phyloP scores from a whole-genome alignment of 2,329 filamentous ascomycete species.

The Cercospora sp. region DNA sequence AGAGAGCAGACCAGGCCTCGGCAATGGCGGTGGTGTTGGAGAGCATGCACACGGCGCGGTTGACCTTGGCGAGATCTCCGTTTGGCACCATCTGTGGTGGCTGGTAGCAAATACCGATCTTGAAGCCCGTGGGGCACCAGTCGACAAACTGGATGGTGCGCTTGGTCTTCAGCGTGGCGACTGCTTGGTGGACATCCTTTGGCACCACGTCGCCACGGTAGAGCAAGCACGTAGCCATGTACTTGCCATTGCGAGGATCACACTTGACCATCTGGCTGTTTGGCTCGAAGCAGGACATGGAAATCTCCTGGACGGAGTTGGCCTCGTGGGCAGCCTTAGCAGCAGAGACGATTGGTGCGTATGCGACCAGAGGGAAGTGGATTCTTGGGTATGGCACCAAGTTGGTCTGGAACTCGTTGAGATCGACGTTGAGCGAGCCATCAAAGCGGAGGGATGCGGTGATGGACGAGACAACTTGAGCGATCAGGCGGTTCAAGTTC shows the following conservation, averaged over 20 bases:
- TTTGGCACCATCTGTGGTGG: slow-evolving; percentile 93
- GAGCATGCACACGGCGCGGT: slow-evolving; percentile 98
- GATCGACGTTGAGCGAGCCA: slow-evolving; percentile 96
- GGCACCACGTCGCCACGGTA: slow-evolving; percentile 98
- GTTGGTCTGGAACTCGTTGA: slow-evolving; percentile 99
- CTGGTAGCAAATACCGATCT: slow-evolving; percentile 99
- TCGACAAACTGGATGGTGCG: slow-evolving; percentile 98
- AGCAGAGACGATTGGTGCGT: slow-evolving; percentile 89
- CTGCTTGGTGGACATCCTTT: slow-evolving; percentile 89
- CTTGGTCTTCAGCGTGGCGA: slow-evolving; percentile 98
- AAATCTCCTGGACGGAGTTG: slow-evolving; percentile 98
- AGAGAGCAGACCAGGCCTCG: slow-evolving; percentile 95
- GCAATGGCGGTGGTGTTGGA: slow-evolving; percentile 98
- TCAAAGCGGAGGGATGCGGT: slow-evolving; percentile 98
- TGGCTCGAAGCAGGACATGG: slow-evolving; percentile 98
- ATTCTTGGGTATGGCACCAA: slow-evolving; percentile 98
- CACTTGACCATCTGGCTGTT: slow-evolving; percentile 99
- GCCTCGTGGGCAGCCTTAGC: slow-evolving; percentile 96
- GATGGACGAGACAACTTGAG: slow-evolving; percentile 98
- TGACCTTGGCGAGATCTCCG: slow-evolving; percentile 95
- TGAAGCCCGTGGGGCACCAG: slow-evolving; percentile 99
- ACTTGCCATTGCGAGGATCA: slow-evolving; percentile 97
- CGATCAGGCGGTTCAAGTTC: slow-evolving; percentile 98
- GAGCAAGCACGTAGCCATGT: slow-evolving; percentile 98
- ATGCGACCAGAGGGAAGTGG: slow-evolving; percentile 97